Conservation (phyloP, 139 green algal genomes). For the Pleodorina starrii region DNA sequence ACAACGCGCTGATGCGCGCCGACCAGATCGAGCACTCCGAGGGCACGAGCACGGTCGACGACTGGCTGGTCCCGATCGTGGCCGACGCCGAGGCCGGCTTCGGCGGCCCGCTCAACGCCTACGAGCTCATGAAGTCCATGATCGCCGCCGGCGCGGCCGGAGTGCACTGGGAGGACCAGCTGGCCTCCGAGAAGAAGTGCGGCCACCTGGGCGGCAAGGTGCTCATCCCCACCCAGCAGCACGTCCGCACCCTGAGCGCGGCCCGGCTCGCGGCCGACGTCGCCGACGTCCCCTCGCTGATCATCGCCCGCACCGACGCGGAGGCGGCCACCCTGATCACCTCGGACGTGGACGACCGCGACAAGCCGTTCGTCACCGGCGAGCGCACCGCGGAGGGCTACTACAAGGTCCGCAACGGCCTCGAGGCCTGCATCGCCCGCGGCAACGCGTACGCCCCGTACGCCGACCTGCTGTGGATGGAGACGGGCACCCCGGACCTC, state of each 20-base stretch:
- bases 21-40: constrained; percentile 87
- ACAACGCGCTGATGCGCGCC: constrained; percentile 69
- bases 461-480: constrained; percentile 92
- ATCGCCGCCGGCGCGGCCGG: constrained; percentile 83
- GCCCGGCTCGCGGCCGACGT: constrained; percentile 88
- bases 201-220: constrained; percentile 90
- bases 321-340: constrained; percentile 87
- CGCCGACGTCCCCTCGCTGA: constrained; percentile 75
- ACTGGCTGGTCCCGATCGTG: constrained; percentile 91
- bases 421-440: constrained; percentile 86
- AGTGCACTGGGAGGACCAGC: constrained; percentile 87
- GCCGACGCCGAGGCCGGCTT: constrained; percentile 86
- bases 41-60: constrained; percentile 61
- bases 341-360: constrained; percentile 83
- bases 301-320: constrained; percentile 85
- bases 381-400: constrained; percentile 92
- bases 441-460: constrained; percentile 90
- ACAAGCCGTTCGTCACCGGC: constrained; percentile 87
- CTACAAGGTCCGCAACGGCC: constrained; percentile 79
- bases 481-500: constrained; percentile 88
- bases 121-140: constrained; percentile 80
- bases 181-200: constrained; percentile 79
- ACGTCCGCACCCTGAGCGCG: constrained; percentile 83
- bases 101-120: constrained; percentile 89
- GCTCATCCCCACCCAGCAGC: constrained; percentile 76